Evolutionary conservation across 768 basidiomycete genomes (phyloP), one percentile per base, ranked within the genome.

Genomic region (Kwoniella heveanensis): DNA sequence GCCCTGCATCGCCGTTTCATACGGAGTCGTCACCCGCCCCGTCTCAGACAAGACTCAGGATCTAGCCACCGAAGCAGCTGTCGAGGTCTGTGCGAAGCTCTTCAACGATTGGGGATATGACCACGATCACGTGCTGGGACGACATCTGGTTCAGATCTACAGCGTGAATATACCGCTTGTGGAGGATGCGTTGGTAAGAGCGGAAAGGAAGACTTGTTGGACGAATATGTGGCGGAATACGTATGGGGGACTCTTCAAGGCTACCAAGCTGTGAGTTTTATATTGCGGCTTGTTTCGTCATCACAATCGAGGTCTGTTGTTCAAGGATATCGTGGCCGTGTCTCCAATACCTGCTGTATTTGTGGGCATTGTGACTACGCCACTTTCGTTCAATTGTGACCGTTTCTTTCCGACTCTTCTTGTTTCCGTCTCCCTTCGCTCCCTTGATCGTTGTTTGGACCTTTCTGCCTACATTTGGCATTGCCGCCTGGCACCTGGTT

Each of bases 41-140:
- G 88, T 88, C 5, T 88, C 90, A 1, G 65, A 78, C 8, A 66
- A 79, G 17, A 84, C 85, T 57, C 82, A 86, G 68, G 83, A 87
- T 37, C 88, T 90, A n/a, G 91, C 93, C 0, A 86, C 94, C 77
- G 75, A 80, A 6, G 83, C 92, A 24, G 84, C 88, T 24, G 80
- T 85, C 26, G 83, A 85, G 22, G 89, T 96, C 71, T 84, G 92
- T 67, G 76, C 83, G 30, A 82, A 88, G 65, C 83, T 98, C 2
- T 95, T 90, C 89, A 76, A 85, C 13, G 87, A 91, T 76, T 95
- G 92, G 92, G 93, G 90, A 10, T 78, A 81, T 60, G 90, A 92
- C 39, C 48, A 65, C 22, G 58, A 57, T 49, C 62, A 24, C 17
- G 29, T 56, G 0, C 59, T 56, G 77, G 37, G 79, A 83, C 57